Evolutionary conservation across 2,329 filamentous ascomycete species (phyloP), one percentile per base, ranked within the genome.

Genomic region (Aspergillus brasiliensis): DNA sequence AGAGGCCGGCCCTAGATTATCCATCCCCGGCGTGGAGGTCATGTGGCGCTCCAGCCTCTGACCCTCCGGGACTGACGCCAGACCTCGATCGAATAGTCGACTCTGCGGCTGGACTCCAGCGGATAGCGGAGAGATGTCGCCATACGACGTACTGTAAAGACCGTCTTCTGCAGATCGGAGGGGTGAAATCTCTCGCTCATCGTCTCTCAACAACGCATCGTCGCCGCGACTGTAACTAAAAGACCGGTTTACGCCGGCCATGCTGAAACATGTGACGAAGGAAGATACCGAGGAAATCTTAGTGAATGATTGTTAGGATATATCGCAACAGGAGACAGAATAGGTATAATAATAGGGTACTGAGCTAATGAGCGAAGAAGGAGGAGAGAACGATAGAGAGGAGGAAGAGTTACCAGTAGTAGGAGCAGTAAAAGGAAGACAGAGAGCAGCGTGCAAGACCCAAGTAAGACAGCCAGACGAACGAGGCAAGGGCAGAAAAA

Each of bases 1-100:
- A 15, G 88, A 85, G 40, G 80, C 74, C 52, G 85, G 80, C 61
- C 88, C 82, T 64, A 88, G 85, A 72, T 91, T 91, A 76, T 91
- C 88, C 62, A 85, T 82, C 34, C 86, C 88, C 2, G 86, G 86
- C 1, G 87, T 89, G 25, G 80, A 76, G 46, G 73, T 78, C 58
- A 69, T 76, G 61, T 69, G 67, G 51, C 74, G 67, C 44, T 53
- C 66, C 23, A 70, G 62, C 23, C 62, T 58, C 27, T 57, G 59
- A 53, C 34, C 46, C 19, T 53, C 17, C 31, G 51, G 15, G 48
- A 61, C 65, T 52, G 62, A 47, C 51, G 48, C 38, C n/a, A 55
- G 21, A 8, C 52, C 25, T 38, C 28, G 25, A 6, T 34, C 27
- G 17, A 31, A 23, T 23, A 17, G 11, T 13, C 42, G 40, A 10